Conservation (phyloP, 2,329 filamentous ascomycete genomes). For the Mycosphaerella sp. region DNA sequence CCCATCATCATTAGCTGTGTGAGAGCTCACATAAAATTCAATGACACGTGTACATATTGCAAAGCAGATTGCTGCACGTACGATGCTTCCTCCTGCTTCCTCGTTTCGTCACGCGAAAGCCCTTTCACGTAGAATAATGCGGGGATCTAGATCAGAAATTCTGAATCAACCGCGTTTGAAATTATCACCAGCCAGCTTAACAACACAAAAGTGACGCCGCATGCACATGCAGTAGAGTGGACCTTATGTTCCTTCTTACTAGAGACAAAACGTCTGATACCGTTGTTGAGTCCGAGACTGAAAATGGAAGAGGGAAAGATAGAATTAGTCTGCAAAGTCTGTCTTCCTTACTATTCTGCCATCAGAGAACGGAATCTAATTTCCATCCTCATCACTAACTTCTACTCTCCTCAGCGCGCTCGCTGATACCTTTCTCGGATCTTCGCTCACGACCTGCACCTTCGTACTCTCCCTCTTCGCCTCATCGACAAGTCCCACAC, state of each 20-base stretch:
- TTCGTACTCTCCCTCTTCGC: constrained; percentile 31
- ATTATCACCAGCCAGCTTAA: no score
- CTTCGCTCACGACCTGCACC: constrained; percentile 34
- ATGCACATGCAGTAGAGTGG: no score
- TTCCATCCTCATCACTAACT: constrained; percentile 16
- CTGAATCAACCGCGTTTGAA: not conserved
- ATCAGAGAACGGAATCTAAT: constrained; percentile 2
- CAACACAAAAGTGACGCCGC: no score
- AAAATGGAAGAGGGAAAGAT: no score
- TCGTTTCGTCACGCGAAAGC: not conserved
- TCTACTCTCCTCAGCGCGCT: constrained; percentile 16
- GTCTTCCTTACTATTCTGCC: no score
- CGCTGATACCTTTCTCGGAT: constrained; percentile 26
- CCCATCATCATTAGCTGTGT: not conserved
- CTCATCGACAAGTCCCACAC: constrained; percentile 33
- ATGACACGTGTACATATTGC: constrained; percentile 3
- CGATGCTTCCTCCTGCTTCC: not conserved
- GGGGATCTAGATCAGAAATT: not conserved
- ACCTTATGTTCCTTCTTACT: no score
- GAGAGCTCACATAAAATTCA: not conserved
- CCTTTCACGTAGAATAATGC: not conserved
- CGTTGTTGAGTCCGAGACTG: no score
- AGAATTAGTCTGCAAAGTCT: no score
- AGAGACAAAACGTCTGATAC: no score
- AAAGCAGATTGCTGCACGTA: not conserved